phyloP scores from a whole-genome alignment of 1,284 basidiomycete genomes.

The Trichosporon inkin region DNA sequence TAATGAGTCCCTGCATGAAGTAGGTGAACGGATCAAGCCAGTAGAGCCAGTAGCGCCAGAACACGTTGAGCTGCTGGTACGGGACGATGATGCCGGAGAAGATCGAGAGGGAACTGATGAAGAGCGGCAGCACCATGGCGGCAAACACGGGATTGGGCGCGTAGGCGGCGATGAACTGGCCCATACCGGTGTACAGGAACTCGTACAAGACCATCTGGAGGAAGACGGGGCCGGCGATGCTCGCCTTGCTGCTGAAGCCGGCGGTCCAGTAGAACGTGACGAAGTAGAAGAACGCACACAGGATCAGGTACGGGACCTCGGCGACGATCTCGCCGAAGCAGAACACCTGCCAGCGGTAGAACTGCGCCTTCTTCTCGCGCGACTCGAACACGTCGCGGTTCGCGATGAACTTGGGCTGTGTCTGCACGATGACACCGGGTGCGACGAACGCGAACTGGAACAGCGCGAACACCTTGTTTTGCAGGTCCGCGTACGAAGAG shows the following conservation, averaged over 20 bases:
- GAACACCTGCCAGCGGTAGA: slow-evolving; percentile 46
- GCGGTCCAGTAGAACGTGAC: slow-evolving; percentile 19
- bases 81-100: slow-evolving; percentile 40
- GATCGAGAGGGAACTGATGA: slow-evolving; percentile 25
- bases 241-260: slow-evolving; percentile 12
- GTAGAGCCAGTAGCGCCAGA: slow-evolving; percentile 40
- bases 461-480: slow-evolving; percentile 28
- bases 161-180: slow-evolving; percentile 31
- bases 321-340: slow-evolving; percentile 40
- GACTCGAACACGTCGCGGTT: slow-evolving; percentile 48
- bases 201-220: slow-evolving; percentile 48
- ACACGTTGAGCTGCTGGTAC: slow-evolving; percentile 32
- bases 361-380: slow-evolving; percentile 46
- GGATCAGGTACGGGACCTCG: slow-evolving; percentile 44
- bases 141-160: slow-evolving; percentile 42
- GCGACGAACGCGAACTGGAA: slow-evolving; percentile 48
- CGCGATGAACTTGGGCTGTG: slow-evolving; percentile 50
- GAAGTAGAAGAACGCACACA: slow-evolving; percentile 33
- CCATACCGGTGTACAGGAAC: slow-evolving; percentile 46
- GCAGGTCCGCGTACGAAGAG: slow-evolving; percentile 24
- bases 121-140: slow-evolving; percentile 29
- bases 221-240: slow-evolving; percentile 33
- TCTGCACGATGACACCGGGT: slow-evolving; percentile 47
- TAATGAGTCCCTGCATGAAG: slow-evolving; percentile 36
- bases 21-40: slow-evolving; percentile 43